These are phyloP conservation scores for Trametopsis cervina DNA, from an alignment of 768 basidiomycete species.

Conservation along the genomic window DNA sequence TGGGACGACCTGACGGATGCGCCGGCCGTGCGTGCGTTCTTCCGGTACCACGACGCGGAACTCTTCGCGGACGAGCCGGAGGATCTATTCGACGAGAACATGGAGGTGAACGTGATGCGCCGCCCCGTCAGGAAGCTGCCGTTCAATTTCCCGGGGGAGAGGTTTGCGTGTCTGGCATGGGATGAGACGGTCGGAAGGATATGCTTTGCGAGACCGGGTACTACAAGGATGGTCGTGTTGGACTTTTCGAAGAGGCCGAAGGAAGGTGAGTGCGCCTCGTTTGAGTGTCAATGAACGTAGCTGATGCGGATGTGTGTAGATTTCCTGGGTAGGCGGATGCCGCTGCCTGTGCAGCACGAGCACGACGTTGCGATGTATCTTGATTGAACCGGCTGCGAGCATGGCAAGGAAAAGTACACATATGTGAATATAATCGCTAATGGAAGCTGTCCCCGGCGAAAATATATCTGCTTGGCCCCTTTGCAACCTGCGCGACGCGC, in stretches of 20 bases:
- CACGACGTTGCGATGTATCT: conserved; percentile 1
- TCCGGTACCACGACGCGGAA: conserved; percentile 11
- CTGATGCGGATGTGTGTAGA: no score
- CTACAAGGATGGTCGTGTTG: conserved; percentile 35
- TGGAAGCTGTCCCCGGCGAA: no score
- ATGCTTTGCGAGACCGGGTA: conserved; percentile 40
- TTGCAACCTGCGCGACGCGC: no score
- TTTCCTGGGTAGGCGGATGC: conserved; percentile 7
- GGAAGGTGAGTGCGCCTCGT: conserved; percentile 21
- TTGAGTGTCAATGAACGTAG: no score
- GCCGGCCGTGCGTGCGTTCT: conserved; percentile 1
- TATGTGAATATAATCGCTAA: no score
- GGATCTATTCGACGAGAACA: not conserved
- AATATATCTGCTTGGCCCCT: no score
- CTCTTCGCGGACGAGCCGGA: conserved; percentile 4
- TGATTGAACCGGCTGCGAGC: not conserved
- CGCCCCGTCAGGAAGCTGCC: conserved; percentile 10
- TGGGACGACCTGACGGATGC: conserved; percentile 5
- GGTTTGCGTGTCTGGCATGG: conserved; percentile 48
- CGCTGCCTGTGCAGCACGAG: conserved; percentile 1
- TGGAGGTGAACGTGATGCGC: not conserved
- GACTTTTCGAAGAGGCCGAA: conserved; percentile 38
- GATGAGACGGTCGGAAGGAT: conserved; percentile 60
- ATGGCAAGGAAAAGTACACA: not conserved
- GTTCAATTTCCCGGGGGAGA: conserved; percentile 10